Evolutionary conservation across 2,329 filamentous ascomycete genomes (phyloP).

Genomic region (Trichoderma sp.): DNA sequence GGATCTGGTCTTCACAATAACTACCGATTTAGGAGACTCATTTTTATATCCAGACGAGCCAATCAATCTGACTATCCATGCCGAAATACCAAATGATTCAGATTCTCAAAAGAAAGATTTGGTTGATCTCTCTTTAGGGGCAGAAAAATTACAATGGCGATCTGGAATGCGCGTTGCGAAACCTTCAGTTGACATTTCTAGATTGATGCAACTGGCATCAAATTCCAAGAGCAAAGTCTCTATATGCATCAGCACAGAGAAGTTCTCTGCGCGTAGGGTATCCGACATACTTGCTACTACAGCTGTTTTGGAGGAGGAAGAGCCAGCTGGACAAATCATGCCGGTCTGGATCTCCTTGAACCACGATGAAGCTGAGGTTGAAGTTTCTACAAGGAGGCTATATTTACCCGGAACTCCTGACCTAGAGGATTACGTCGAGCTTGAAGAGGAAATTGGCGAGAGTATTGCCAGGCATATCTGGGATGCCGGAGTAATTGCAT

Average conservation of each 20-base stretch:
- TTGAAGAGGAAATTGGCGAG: conserved; percentile 61
- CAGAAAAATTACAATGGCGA: conserved; percentile 36
- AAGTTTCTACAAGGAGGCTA: conserved; percentile 37
- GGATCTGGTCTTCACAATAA: conserved; percentile 55
- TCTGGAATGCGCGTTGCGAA: conserved; percentile 47
- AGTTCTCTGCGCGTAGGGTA: conserved; percentile 33
- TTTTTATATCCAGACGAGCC: conserved; percentile 51
- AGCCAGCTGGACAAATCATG: conserved; percentile 44
- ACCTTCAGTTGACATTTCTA: conserved; percentile 35
- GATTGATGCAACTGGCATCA: conserved; percentile 33
- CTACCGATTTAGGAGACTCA: conserved; percentile 59
- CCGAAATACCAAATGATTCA: conserved; percentile 31
- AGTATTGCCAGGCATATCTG: conserved; percentile 62
- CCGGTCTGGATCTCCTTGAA: conserved; percentile 45
- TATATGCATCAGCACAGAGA: conserved; percentile 35
- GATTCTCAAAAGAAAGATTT: conserved; percentile 12
- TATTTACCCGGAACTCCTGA: conserved; percentile 31
- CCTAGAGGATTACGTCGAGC: conserved; percentile 38
- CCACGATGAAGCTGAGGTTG: conserved; percentile 29
- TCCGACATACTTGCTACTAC: conserved; percentile 31
- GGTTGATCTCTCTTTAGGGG: conserved; percentile 25
- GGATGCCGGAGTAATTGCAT: conserved; percentile 56
- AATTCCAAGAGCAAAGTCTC: conserved; percentile 32
- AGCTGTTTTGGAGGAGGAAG: neutral
- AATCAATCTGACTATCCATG: conserved; percentile 46